Evolutionary conservation across 345 rosid genomes (phyloP).

Genomic region (Camelina laxa): DNA sequence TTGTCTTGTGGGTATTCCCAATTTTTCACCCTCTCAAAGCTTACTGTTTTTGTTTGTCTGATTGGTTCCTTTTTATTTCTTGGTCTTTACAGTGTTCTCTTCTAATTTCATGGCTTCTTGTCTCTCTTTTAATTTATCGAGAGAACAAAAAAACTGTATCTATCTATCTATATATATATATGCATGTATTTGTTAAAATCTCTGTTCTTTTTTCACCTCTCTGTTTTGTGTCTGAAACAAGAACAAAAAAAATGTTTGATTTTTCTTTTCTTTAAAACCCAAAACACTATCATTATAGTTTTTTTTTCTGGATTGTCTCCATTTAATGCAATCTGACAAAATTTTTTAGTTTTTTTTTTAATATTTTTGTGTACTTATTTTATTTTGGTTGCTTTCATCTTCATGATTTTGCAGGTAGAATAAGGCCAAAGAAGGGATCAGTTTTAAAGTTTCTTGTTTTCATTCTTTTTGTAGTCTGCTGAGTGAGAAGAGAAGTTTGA

Average conservation of each 20-base stretch:
- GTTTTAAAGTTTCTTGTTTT: slow-evolving; percentile 24
- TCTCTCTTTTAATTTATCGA: slow-evolving; percentile 7
- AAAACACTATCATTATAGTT: slow-evolving; percentile 30
- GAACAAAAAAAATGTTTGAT: not conserved
- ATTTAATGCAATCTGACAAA: slow-evolving; percentile 48
- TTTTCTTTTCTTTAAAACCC: not conserved
- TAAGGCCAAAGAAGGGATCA: slow-evolving; percentile 41
- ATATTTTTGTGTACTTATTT: slow-evolving; percentile 2
- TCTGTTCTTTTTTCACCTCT: slow-evolving; percentile 21
- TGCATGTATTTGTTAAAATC: not conserved
- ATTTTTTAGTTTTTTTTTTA: slow-evolving; percentile 8
- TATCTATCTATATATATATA: not conserved
- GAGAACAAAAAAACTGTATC: not conserved
- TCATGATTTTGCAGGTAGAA: slow-evolving; percentile 47
- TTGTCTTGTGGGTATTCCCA: slow-evolving; percentile 63
- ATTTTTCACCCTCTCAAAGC: slow-evolving; percentile 36
- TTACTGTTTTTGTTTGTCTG: slow-evolving; percentile 31
- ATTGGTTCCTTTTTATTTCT: slow-evolving; percentile 36
- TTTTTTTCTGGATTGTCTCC: slow-evolving; percentile 42
- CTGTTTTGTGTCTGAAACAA: slow-evolving; percentile 17
- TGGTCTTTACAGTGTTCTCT: slow-evolving; percentile 34
- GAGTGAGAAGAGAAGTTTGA: slow-evolving; percentile 2
- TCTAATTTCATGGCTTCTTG: slow-evolving; percentile 34
- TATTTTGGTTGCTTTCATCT: not conserved
- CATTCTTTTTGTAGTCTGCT: slow-evolving; percentile 42